phyloP scores from a whole-genome alignment of 2,329 filamentous ascomycete genomes.

The Metarhizium sp. region DNA sequence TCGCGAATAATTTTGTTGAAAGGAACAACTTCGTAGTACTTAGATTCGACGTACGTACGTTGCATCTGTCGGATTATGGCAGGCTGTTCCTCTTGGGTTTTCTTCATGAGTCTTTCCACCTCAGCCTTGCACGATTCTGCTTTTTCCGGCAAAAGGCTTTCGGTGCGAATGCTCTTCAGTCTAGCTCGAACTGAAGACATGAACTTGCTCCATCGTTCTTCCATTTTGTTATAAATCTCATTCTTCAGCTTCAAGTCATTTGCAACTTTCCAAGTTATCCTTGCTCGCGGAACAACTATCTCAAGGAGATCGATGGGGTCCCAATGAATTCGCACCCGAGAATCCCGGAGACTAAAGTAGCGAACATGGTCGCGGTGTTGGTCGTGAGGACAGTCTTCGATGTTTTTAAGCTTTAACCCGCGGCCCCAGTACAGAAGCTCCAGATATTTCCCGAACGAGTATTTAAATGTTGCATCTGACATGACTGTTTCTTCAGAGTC shows the following conservation, averaged over 20 bases:
- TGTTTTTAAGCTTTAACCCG: slow-evolving; percentile 63
- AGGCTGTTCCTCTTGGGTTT: slow-evolving; percentile 74
- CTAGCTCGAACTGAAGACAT: slow-evolving; percentile 78
- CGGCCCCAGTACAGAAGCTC: slow-evolving; percentile 95
- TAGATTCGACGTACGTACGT: slow-evolving; percentile 83
- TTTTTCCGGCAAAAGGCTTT: slow-evolving; percentile 84
- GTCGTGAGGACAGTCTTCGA: slow-evolving; percentile 73
- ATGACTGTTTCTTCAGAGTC: slow-evolving; percentile 85
- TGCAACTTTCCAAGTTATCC: slow-evolving; percentile 96
- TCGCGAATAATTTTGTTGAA: slow-evolving; percentile 81
- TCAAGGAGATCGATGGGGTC: slow-evolving; percentile 89
- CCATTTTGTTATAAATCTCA: slow-evolving; percentile 72
- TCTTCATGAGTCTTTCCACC: slow-evolving; percentile 68
- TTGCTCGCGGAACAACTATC: slow-evolving; percentile 80
- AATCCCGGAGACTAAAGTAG: slow-evolving; percentile 83
- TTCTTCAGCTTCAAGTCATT: slow-evolving; percentile 90
- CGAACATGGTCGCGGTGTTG: slow-evolving; percentile 86
- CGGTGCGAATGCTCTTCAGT: slow-evolving; percentile 80
- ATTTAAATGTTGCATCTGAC: slow-evolving; percentile 94
- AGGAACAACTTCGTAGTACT: slow-evolving; percentile 94
- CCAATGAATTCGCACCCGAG: slow-evolving; percentile 82
- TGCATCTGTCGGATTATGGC: slow-evolving; percentile 69
- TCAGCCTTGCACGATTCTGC: slow-evolving; percentile 72
- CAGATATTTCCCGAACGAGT: slow-evolving; percentile 97
- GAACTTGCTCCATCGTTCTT: slow-evolving; percentile 76